Percentiles rank a stretch among this genome's conserved stretches.
phyloP scores from a whole-genome alignment of 2,329 filamentous ascomycete genomes.

The Gnomoniopsis sp. region DNA sequence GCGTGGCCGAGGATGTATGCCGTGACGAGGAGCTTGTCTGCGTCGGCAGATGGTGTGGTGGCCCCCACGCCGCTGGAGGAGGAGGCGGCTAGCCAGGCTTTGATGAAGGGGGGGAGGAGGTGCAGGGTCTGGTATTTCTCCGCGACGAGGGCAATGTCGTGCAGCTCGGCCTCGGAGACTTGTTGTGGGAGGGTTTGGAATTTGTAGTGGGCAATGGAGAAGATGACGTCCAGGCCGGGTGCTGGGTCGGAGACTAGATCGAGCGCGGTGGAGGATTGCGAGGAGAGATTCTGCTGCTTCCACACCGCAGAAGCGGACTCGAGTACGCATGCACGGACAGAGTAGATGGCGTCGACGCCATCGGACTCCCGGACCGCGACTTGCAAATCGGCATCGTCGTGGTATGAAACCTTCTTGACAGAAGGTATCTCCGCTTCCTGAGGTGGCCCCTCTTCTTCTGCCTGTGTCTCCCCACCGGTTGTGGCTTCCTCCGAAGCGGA shows the following conservation, averaged over 20 bases:
- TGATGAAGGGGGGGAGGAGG: conserved; percentile 20
- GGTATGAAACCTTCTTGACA: conserved; percentile 16
- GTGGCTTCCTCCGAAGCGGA: neutral
- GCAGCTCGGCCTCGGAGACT: conserved; percentile 18
- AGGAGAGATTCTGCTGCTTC: conserved; percentile 9
- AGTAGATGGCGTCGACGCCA: conserved; percentile 11
- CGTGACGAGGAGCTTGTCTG: conserved; percentile 21
- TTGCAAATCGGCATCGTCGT: conserved; percentile 20
- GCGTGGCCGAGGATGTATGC: conserved; percentile 23
- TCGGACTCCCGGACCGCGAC: conserved; percentile 15
- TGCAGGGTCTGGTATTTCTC: conserved; percentile 22
- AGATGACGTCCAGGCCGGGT: conserved; percentile 20
- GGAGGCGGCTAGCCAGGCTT: conserved; percentile 18
- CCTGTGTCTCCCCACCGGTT: neutral
- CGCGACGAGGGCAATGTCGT: conserved; percentile 19
- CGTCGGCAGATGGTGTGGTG: conserved; percentile 8
- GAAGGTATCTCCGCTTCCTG: neutral
- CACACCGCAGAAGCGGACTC: conserved; percentile 19
- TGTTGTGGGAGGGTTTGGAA: conserved; percentile 21
- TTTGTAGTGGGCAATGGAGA: conserved; percentile 24
- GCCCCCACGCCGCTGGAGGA: too few species aligned
- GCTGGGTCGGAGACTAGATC: conserved; percentile 7
- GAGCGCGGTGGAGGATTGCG: neutral
- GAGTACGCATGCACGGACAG: conserved; percentile 18
- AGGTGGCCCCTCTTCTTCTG: conserved; percentile 2